These are phyloP conservation scores for Talaromyces sp. DNA, from an alignment of 2,329 filamentous ascomycete species.

Conservation along the genomic window DNA sequence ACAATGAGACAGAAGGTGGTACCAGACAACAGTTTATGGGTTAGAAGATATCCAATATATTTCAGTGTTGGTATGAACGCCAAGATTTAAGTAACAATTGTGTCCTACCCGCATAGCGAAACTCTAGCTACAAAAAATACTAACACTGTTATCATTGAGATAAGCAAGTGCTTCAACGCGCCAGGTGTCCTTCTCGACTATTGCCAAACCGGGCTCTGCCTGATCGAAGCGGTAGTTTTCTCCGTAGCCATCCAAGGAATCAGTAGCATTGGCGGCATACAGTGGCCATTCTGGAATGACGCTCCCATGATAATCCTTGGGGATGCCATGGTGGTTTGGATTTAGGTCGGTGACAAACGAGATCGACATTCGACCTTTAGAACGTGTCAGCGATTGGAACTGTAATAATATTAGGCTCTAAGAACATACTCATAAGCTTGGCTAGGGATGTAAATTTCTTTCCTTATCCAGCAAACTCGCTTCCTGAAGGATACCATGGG, in stretches of 20 bases:
- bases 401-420: not conserved
- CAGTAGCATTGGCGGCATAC: not conserved
- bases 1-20: not conserved
- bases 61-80: too few species aligned
- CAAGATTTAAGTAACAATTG: too few species aligned
- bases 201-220: not conserved
- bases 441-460: not conserved
- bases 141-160: not conserved
- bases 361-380: not conserved
- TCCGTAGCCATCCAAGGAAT: not conserved
- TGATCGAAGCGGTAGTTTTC: not conserved
- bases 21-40: not conserved
- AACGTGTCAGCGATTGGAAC: not conserved
- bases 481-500: not conserved
- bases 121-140: not conserved
- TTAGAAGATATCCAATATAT: not conserved
- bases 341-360: not conserved
- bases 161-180: not conserved
- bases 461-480: not conserved
- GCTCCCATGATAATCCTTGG: not conserved
- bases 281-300: not conserved
- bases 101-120: not conserved
- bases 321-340: not conserved
- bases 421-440: not conserved
- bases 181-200: not conserved